Base-by-base conservation (phyloP, 306 rosid genomes). In the Trifolium repens region DNA sequence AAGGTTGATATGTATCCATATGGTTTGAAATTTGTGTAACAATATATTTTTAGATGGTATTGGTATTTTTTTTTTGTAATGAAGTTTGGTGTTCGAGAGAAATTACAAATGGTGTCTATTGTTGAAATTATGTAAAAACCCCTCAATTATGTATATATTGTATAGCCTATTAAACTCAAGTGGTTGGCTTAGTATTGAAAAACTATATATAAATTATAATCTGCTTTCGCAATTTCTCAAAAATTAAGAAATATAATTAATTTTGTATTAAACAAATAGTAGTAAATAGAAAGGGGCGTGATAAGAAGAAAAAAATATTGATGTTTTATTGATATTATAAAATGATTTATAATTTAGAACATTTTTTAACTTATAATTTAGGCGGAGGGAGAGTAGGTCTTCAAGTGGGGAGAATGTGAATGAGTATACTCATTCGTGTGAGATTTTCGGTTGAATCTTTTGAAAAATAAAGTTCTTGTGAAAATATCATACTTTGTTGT, bases 11-110 rank as follows among this genome's bases (percentile, higher is more conserved):
- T 15, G 12, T 32, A 1, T 5, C 0, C 6, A 13, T 67, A 66
- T 72, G 27, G 50, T 42, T 32, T 55, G 2, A 62, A 78, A 64
- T 8, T 47, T 77, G 22, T 55, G 54, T 74, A 74, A 11, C 24
- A 74, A 69, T 40, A 69, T 55, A 43, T 24, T 34, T 60, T 77
- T 67, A 50, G 64, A 66, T 50, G 53, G 42, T 59, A 50, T 67
- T 52, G 44, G 24, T 44, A 2, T 55, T 63, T 10, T 55, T 10
- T 55, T 70, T 24, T 54, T 58, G 62, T 59, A 65, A 50, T 12
- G 26, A 49, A 52, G 47, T 62, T 74, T 75, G 52, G 5, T 71
- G 69, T 15, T 71, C 32, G 54, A 27, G 43, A 59, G 32, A 44
- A 67, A 13, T 30, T 47, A 27, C 42, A 42, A 53, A 32, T 65